Evolutionary conservation across 2,329 filamentous ascomycete species (phyloP).

Genomic region (Penicillium sp.): DNA sequence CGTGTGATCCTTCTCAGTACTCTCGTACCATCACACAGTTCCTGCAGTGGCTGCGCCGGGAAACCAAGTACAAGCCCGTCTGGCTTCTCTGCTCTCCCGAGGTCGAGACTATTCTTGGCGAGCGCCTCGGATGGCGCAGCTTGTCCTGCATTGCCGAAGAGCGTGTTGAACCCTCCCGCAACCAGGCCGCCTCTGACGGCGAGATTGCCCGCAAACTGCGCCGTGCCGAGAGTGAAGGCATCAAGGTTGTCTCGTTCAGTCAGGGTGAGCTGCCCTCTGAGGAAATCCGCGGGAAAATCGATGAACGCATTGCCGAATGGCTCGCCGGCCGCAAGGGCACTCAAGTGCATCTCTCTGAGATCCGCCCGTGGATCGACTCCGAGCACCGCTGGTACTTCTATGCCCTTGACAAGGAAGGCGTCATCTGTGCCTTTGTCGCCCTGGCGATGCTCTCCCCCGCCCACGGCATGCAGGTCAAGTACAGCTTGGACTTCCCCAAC

Average conservation of each 20-base stretch:
- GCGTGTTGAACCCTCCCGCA: slow-evolving; percentile 76
- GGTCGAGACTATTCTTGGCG: slow-evolving; percentile 78
- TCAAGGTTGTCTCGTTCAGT: slow-evolving; percentile 77
- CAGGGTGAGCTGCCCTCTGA: slow-evolving; percentile 68
- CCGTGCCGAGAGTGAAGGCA: slow-evolving; percentile 79
- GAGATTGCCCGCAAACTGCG: slow-evolving; percentile 77
- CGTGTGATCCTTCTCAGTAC: slow-evolving; percentile 82
- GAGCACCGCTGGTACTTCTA: slow-evolving; percentile 86
- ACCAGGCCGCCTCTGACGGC: slow-evolving; percentile 68
- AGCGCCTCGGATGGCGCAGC: slow-evolving; percentile 83
- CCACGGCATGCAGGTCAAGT: slow-evolving; percentile 93
- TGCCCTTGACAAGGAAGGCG: slow-evolving; percentile 73
- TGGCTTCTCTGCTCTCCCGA: slow-evolving; percentile 87
- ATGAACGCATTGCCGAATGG: slow-evolving; percentile 80
- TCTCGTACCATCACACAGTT: slow-evolving; percentile 74
- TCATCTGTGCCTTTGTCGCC: slow-evolving; percentile 77
- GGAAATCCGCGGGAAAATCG: slow-evolving; percentile 71
- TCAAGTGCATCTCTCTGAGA: slow-evolving; percentile 89
- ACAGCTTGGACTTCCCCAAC: slow-evolving; percentile 89
- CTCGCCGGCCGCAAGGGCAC: slow-evolving; percentile 77
- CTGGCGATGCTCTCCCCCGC: slow-evolving; percentile 79
- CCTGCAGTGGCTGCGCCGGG: slow-evolving; percentile 74
- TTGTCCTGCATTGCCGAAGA: slow-evolving; percentile 89
- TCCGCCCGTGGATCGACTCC: slow-evolving; percentile 84
- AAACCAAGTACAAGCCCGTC: slow-evolving; percentile 75